phyloP scores from a whole-genome alignment of 257 asterid species.

The Catharanthus roseus region DNA sequence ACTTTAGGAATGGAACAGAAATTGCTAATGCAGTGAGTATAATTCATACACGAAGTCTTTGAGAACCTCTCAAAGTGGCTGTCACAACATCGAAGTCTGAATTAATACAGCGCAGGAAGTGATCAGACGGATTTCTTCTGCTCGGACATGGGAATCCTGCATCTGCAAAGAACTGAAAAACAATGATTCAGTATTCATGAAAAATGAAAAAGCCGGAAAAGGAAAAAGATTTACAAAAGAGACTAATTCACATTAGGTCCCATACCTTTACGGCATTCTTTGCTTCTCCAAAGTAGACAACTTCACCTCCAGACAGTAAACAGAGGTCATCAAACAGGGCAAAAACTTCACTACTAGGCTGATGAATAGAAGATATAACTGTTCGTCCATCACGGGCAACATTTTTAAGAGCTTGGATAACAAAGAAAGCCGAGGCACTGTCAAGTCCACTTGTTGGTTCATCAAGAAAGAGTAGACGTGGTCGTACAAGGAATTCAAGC shows the following conservation, averaged over 20 bases:
- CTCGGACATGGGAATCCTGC: constrained; percentile 98
- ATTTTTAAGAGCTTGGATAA: constrained; percentile 73
- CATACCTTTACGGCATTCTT: constrained; percentile 64
- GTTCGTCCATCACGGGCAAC: constrained; percentile 92
- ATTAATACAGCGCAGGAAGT: constrained; percentile 84
- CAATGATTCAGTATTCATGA: neutral
- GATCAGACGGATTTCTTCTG: constrained; percentile 92
- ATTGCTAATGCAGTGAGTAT: neutral
- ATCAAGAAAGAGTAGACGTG: constrained; percentile 79
- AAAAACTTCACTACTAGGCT: constrained; percentile 94
- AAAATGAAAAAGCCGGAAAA: neutral
- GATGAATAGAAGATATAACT: constrained; percentile 86
- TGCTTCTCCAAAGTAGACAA: constrained; percentile 85
- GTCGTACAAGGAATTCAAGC: constrained; percentile 74
- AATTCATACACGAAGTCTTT: constrained; percentile 57
- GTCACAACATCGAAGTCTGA: constrained; percentile 84
- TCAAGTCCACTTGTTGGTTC: constrained; percentile 97
- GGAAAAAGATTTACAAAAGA: neutral
- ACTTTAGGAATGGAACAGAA: neutral
- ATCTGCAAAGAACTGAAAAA: constrained; percentile 75
- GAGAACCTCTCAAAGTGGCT: constrained; percentile 78
- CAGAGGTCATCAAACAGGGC: constrained; percentile 86
- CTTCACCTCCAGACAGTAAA: constrained; percentile 79
- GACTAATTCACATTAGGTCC: neutral
- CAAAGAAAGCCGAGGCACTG: constrained; percentile 93